These are phyloP conservation scores for Viola odorata DNA, from an alignment of 345 rosid species.

Conservation along the genomic window DNA sequence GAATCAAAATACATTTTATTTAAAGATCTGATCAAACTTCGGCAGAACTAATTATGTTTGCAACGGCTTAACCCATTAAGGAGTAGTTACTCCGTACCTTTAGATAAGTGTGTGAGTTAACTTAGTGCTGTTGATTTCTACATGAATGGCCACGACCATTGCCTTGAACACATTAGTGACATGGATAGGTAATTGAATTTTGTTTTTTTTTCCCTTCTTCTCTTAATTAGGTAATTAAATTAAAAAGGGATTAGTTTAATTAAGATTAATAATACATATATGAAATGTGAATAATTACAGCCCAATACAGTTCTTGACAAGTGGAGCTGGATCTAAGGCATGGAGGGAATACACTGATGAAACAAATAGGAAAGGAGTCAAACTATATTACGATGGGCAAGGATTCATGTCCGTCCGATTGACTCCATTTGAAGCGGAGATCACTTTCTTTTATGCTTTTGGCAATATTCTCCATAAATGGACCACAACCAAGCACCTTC, in stretches of 20 bases:
- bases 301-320: slow-evolving; percentile 17
- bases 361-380: background rate
- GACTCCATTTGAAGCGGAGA: slow-evolving; percentile 1
- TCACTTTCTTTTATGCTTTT: slow-evolving; percentile 17
- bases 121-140: slow-evolving; percentile 40
- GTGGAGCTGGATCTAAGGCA: slow-evolving; percentile 26
- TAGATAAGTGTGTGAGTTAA: background rate
- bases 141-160: slow-evolving; percentile 70
- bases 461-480: slow-evolving; percentile 17
- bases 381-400: slow-evolving; percentile 25
- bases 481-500: slow-evolving; percentile 4
- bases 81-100: background rate
- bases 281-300: slow-evolving; percentile 9
- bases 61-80: too few relatives aligned
- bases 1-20: too few relatives aligned
- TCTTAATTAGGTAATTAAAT: background rate
- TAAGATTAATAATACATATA: background rate
- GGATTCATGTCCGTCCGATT: slow-evolving; percentile 23
- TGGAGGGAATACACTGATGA: slow-evolving; percentile 22
- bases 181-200: slow-evolving; percentile 28
- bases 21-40: too few relatives aligned
- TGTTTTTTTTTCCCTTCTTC: too few relatives aligned
- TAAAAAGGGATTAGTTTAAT: background rate
- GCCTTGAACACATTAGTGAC: slow-evolving; percentile 51
- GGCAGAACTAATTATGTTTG: too few relatives aligned